Base-by-base conservation (phyloP, 2,329 filamentous ascomycete genomes). In the Hypoxylon sp. region DNA sequence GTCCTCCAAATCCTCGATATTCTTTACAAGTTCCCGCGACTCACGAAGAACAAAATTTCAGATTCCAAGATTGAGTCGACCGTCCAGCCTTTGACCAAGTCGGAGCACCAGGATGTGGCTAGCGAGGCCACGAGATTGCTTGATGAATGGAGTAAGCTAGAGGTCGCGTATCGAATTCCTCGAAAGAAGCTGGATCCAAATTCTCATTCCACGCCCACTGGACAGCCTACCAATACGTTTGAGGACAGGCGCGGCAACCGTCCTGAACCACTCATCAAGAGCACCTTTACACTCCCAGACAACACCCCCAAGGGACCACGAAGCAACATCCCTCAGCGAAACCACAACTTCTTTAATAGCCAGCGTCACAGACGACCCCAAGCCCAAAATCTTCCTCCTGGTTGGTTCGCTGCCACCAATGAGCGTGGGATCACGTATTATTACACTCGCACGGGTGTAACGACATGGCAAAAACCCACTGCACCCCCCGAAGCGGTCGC, bases 1-100 rank as follows among this genome's bases (percentile, higher is more conserved):
- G 84, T 95, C 26, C 75, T 96, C 55, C 94, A 97, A 72, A 87
- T 96, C 19, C 79, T 99, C 56, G 87, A 94, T 59, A 91, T 99
- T 46, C 81, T 99, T 13, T 87, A 95, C 70, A 87, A 86, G 58
- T 88, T 97, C 59, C 94, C 94, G 0, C 87, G 93, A 7, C 78
- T 97, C 38, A 97, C 94, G 13, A 87, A 91, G 52, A 99, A 99
- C 78, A 99, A 99, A 73, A 97, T 99, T 51, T 87, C 90, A 60
- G 92, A 96, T 65, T 96, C 94, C 6, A 96, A 96, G 65, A 97
- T 99, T 55, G 94, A 97, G 69, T 80, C 86, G 2, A 88, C 88
- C 0, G 82, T 99, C 30, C 78, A 90, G 64, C 80, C 81, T 3
- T 75, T 97, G 41, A 81, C 79, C 1, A 73, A 73, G 8, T 88